Evolutionary conservation across 2,329 filamentous ascomycete species (phyloP), one percentile per base, ranked within the genome.

Genomic region (Chaetomium globosum): DNA sequence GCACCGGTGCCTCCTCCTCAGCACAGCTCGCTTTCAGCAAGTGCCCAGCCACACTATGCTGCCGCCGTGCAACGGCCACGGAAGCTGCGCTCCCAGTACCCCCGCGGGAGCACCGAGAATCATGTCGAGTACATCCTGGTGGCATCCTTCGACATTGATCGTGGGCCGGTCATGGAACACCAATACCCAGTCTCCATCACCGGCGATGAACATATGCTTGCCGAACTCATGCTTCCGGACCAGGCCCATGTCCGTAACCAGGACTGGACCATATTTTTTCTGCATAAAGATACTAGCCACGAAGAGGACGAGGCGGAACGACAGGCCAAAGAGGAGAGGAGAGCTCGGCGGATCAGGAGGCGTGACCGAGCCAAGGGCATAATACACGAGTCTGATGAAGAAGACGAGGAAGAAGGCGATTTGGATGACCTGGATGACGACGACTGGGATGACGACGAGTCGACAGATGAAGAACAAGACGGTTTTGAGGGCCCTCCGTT

Each of bases 91-190:
- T 90, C 90, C 23, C 90, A 93, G 73, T 93, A 93, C 73, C 90
- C 90, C 19, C 83, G 87, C n/a, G 83, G 89, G 64, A 85, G 87
- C 12, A 81, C 82, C 6, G 90, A 98, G 76, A 96, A 95, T 73
- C 95, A 99, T 89, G 95, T 99, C 79, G 95, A 99, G 76, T 99
- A 98, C 75, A 98, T 99, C 61, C 83, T 99, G 61, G 95, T 99
- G 62, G 95, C 95, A 4, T 96, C 93, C 2, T 99, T 99, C 78
- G 93, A 98, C 77, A 96, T 98, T 73, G 94, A 98, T 77, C 88
- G 92, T 61, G 95, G 95, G 3, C 94, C 94, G 55, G 88, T 97
- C 72, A 98, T 99, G 95, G 95, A 99, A 76, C 93, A 99, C 76
- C 95, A 99, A 75, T 99, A 94, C 75, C 95, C 95, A 0, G 89